Percentiles rank a stretch among this genome's conserved stretches.
These are phyloP conservation scores for Podaxis sp. DNA, from an alignment of 768 basidiomycete genomes.

Conservation along the genomic window DNA sequence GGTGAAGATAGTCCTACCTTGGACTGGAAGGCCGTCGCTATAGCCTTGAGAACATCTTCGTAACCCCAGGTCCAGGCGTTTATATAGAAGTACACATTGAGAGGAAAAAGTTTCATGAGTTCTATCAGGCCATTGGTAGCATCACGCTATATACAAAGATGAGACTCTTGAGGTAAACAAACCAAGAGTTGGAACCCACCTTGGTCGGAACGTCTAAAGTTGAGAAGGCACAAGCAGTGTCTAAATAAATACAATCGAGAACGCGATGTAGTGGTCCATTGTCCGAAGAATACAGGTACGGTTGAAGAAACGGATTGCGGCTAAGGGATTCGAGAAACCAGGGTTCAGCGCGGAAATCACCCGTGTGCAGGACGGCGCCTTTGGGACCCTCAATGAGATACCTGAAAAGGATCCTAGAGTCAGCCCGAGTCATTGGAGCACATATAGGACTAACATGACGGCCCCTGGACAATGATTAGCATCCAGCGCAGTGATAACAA, in stretches of 20 bases:
- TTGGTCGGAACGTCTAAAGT: conserved; percentile 57
- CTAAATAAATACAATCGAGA: conserved; percentile 79
- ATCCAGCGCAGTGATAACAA: conserved; percentile 79
- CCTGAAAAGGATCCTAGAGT: conserved; percentile 41
- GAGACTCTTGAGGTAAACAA: not conserved
- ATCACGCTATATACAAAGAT: conserved; percentile 44
- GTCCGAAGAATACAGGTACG: conserved; percentile 51
- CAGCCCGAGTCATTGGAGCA: not conserved
- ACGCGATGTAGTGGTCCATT: conserved; percentile 34
- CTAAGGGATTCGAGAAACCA: conserved; percentile 70
- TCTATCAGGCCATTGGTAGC: conserved; percentile 68
- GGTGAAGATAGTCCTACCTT: conserved; percentile 40
- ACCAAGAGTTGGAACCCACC: conserved; percentile 30
- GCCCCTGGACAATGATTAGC: conserved; percentile 97
- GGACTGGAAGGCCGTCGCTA: conserved; percentile 65
- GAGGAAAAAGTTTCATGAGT: conserved; percentile 68
- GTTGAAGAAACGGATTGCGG: conserved; percentile 70
- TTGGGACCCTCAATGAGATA: conserved; percentile 75
- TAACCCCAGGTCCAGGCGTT: conserved; percentile 98
- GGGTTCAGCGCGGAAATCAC: conserved; percentile 88
- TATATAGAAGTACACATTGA: conserved; percentile 76
- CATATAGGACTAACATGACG: conserved; percentile 64
- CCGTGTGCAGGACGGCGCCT: conserved; percentile 85
- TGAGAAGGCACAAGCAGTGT: conserved; percentile 70
- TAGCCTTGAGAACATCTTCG: conserved; percentile 82